A percentile compares a stretch with the other conserved stretches of the same genome.
Conservation (phyloP, 106 monocot species). For the Platanthera zijinensis region DNA sequence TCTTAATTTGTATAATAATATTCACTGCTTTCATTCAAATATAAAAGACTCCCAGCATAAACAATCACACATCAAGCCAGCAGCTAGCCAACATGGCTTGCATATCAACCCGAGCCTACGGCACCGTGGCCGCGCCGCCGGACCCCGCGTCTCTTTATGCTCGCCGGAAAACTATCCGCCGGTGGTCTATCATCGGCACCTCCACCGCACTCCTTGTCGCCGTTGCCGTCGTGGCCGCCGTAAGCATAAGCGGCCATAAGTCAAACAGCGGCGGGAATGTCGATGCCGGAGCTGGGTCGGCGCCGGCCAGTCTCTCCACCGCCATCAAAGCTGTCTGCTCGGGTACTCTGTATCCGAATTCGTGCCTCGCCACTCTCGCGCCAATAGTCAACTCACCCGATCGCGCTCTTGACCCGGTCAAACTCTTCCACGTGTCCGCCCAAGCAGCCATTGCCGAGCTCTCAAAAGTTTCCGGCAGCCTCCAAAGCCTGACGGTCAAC, state of each 20-base stretch:
- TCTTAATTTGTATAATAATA: background rate
- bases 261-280: background rate
- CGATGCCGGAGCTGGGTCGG: background rate
- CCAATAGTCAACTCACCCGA: background rate
- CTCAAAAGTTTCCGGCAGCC: background rate
- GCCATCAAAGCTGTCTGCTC: slow-evolving; percentile 11
- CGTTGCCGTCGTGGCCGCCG: background rate
- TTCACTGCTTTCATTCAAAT: background rate
- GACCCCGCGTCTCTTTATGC: background rate
- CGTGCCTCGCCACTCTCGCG: slow-evolving; percentile 1
- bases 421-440: slow-evolving; percentile 5
- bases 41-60: background rate
- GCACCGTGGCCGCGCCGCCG: background rate
- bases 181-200: slow-evolving; percentile 9
- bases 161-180: slow-evolving; percentile 12
- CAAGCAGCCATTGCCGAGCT: slow-evolving; percentile 9
- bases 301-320: background rate
- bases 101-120: background rate
- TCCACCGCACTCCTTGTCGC: slow-evolving; percentile 6
- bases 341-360: slow-evolving; percentile 3
- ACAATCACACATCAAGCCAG: background rate
- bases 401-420: background rate
- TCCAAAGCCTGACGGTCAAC: background rate
- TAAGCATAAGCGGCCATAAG: background rate
- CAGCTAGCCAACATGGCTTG: background rate